Conservation (phyloP, 2,329 filamentous ascomycete species). For the Kalaharituber pfeilii region DNA sequence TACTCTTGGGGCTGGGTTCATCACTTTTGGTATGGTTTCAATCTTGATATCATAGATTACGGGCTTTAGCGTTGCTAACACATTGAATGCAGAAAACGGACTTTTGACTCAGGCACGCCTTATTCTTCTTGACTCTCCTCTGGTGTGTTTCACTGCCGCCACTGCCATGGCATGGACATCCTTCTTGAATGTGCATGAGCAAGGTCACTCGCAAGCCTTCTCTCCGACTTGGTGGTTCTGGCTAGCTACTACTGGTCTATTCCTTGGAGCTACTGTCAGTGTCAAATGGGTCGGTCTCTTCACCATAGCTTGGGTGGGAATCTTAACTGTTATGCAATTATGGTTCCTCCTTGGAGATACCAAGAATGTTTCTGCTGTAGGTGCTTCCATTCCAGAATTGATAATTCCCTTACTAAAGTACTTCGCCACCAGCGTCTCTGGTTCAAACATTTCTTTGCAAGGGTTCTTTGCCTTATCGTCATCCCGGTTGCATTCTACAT, state of each 20-base stretch:
- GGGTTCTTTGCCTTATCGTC: slow-evolving; percentile 76
- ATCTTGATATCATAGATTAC: not conserved
- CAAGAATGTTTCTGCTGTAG: slow-evolving; percentile 61
- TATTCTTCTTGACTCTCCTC: slow-evolving; percentile 87
- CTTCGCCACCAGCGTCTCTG: slow-evolving; percentile 44
- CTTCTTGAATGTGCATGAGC: slow-evolving; percentile 93
- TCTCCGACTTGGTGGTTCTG: slow-evolving; percentile 94
- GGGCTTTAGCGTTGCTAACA: not conserved
- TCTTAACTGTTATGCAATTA: slow-evolving; percentile 74
- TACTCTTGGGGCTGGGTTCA: slow-evolving; percentile 61
- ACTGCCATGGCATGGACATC: slow-evolving; percentile 79
- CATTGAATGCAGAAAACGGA: slow-evolving; percentile 55
- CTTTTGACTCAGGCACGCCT: slow-evolving; percentile 86
- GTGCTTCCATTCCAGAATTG: slow-evolving; percentile 21
- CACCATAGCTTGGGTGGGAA: slow-evolving; percentile 95
- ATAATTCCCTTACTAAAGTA: slow-evolving; percentile 14
- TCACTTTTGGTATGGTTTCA: slow-evolving; percentile 60
- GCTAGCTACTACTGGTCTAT: slow-evolving; percentile 70
- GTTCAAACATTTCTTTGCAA: slow-evolving; percentile 85
- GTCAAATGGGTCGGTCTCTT: slow-evolving; percentile 99
- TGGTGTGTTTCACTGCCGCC: slow-evolving; percentile 83
- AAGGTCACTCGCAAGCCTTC: slow-evolving; percentile 77
- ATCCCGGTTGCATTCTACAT: slow-evolving; percentile 85
- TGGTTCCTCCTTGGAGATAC: slow-evolving; percentile 88
- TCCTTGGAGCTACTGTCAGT: slow-evolving; percentile 75